A percentile compares a stretch with the other conserved stretches of the same genome.
phyloP scores from a whole-genome alignment of 2,329 filamentous ascomycete genomes.

The Dothideomycetes sp. region DNA sequence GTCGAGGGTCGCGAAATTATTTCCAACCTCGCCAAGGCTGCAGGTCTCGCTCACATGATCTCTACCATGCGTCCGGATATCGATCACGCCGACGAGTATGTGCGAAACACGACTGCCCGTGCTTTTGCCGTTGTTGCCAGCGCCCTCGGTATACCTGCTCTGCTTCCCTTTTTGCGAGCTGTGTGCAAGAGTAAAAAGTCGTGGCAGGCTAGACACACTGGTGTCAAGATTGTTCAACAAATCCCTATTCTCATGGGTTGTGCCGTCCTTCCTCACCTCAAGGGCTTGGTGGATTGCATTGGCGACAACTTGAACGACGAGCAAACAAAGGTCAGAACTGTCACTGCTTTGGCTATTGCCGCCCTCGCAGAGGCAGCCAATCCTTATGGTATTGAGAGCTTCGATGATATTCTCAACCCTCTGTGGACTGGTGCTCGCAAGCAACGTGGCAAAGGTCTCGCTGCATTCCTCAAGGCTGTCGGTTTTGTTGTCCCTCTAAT shows the following conservation, averaged over 20 bases:
- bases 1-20: slow-evolving; percentile 98
- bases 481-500: slow-evolving; percentile 97
- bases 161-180: slow-evolving; percentile 87
- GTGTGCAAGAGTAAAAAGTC: slow-evolving; percentile 98
- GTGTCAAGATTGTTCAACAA: slow-evolving; percentile 98
- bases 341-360: slow-evolving; percentile 88
- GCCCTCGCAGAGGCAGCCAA: slow-evolving; percentile 92
- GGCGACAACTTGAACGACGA: slow-evolving; percentile 93
- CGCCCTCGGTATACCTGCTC: slow-evolving; percentile 85
- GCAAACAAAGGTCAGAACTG: slow-evolving; percentile 93
- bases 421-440: slow-evolving; percentile 94
- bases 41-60: slow-evolving; percentile 96
- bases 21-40: slow-evolving; percentile 92
- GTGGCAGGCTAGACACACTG: slow-evolving; percentile 95
- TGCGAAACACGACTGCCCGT: slow-evolving; percentile 91
- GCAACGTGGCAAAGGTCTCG: slow-evolving; percentile 90
- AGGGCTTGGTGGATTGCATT: slow-evolving; percentile 93
- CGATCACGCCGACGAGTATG: slow-evolving; percentile 96
- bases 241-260: slow-evolving; percentile 99
- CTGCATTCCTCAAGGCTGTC: slow-evolving; percentile 92
- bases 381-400: slow-evolving; percentile 97
- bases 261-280: slow-evolving; percentile 87
- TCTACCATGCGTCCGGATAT: slow-evolving; percentile 98
- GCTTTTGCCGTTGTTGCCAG: slow-evolving; percentile 96
- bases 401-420: slow-evolving; percentile 94